These are phyloP conservation scores for Ochetophila trinervis DNA, from an alignment of 306 rosid genomes.

Conservation along the genomic window DNA sequence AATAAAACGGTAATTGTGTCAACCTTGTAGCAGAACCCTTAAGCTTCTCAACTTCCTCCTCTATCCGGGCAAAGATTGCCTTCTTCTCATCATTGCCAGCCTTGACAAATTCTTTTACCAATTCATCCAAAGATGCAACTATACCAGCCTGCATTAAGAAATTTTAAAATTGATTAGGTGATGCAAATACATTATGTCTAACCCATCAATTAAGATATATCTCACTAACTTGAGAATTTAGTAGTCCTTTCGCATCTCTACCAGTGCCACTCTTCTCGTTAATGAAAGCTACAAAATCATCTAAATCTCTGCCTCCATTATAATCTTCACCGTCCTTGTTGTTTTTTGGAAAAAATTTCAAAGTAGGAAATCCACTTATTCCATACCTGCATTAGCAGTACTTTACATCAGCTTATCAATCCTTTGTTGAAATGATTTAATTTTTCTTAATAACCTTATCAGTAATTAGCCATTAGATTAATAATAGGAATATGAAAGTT, in stretches of 20 bases:
- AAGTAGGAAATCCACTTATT: conserved; percentile 67
- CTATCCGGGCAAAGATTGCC: conserved; percentile 44
- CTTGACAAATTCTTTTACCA: conserved; percentile 72
- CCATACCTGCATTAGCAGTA: conserved; percentile 56
- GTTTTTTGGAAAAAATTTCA: conserved; percentile 75
- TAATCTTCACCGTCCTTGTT: conserved; percentile 84
- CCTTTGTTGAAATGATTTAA: not conserved
- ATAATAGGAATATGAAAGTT: conserved; percentile 1
- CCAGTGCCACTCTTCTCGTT: conserved; percentile 73
- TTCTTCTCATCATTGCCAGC: conserved; percentile 60
- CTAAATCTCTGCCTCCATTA: conserved; percentile 66
- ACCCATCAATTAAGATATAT: conserved; percentile 1
- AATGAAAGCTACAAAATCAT: conserved; percentile 69
- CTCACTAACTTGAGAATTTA: conserved; percentile 55
- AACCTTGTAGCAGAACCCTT: conserved; percentile 73
- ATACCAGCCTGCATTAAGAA: conserved; percentile 67
- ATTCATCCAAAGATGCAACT: conserved; percentile 41
- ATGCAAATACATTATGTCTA: not conserved
- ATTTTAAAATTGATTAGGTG: conserved; percentile 13
- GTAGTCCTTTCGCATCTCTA: conserved; percentile 76
- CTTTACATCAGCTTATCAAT: conserved; percentile 17
- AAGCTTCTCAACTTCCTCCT: conserved; percentile 74
- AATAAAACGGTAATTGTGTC: conserved; percentile 13
- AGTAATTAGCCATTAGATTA: not conserved
- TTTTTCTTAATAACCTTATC: not conserved